A percentile compares a stretch with the other conserved stretches of the same genome.
Evolutionary conservation across 805 yeast species (phyloP).

Genomic region (Lipomyces japonicus): DNA sequence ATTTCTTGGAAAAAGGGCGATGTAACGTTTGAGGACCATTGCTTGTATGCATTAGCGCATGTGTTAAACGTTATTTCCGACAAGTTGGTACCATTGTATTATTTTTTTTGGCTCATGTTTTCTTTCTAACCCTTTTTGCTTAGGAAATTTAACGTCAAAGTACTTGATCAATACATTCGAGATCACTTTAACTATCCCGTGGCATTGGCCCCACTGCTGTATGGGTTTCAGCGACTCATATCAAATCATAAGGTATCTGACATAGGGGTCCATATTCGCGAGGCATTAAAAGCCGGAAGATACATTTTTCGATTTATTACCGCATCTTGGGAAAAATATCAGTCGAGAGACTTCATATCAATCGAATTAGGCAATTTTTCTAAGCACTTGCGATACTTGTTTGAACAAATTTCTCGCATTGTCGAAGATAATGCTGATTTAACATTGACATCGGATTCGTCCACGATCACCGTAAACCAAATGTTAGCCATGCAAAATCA

Average conservation of each 20-base stretch:
- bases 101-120: not conserved
- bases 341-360: constrained; percentile 16
- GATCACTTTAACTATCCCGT: constrained; percentile 31
- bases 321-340: constrained; percentile 18
- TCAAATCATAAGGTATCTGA: constrained; percentile 7
- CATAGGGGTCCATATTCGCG: constrained; percentile 14
- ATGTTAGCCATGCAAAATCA: constrained; percentile 12
- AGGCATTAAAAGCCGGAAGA: constrained; percentile 15
- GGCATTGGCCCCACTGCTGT: constrained; percentile 19
- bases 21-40: constrained; percentile 38
- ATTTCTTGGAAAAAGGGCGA: constrained; percentile 39
- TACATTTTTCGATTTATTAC: constrained; percentile 18
- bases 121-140: not conserved
- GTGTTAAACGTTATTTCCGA: constrained; percentile 31
- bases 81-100: constrained; percentile 2
- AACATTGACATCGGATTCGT: not conserved
- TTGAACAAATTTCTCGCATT: constrained; percentile 10
- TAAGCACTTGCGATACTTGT: constrained; percentile 2
- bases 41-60: constrained; percentile 31
- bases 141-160: constrained; percentile 3
- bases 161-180: constrained; percentile 30
- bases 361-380: constrained; percentile 12
- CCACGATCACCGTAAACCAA: constrained; percentile 16
- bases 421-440: constrained; percentile 4
- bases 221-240: constrained; percentile 16